phyloP scores from a whole-genome alignment of 129 eudicot genomes.

The Flaveria linearis region DNA sequence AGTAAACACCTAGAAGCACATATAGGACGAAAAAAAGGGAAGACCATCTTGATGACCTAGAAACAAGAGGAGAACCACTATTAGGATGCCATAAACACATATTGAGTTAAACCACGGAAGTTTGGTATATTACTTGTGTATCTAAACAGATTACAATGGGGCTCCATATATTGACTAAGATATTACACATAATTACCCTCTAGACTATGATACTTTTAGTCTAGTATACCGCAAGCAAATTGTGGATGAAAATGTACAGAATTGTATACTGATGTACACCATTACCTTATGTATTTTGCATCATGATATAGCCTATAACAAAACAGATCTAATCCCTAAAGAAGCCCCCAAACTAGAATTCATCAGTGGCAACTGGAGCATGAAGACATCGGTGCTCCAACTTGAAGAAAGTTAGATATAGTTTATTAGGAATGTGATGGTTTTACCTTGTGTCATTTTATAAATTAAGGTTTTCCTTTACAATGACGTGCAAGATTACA shows the following conservation, averaged over 20 bases:
- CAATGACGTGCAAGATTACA: neutral
- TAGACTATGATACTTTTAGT: constrained; percentile 5
- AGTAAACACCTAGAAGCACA: constrained; percentile 92
- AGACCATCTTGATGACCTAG: constrained; percentile 87
- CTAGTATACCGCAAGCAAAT: neutral
- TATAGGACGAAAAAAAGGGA: constrained; percentile 73
- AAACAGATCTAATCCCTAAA: neutral
- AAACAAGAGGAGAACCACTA: constrained; percentile 11
- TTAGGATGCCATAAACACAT: neutral
- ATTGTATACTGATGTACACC: neutral
- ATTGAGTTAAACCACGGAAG: neutral
- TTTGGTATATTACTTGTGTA: neutral
- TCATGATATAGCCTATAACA: neutral
- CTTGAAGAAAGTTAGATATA: neutral
- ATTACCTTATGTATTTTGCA: neutral
- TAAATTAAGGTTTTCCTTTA: neutral
- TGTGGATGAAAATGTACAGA: neutral
- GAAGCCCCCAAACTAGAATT: constrained; percentile 7
- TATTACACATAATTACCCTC: neutral
- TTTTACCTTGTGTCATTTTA: neutral
- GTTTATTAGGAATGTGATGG: neutral
- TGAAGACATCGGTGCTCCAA: neutral
- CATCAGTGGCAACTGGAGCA: neutral
- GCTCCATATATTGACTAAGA: neutral
- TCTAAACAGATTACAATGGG: neutral